Percentiles rank a stretch among this genome's conserved stretches.
These are phyloP conservation scores for Pestalotiopsis sp. DNA, from an alignment of 2,329 filamentous ascomycete genomes.

Conservation along the genomic window DNA sequence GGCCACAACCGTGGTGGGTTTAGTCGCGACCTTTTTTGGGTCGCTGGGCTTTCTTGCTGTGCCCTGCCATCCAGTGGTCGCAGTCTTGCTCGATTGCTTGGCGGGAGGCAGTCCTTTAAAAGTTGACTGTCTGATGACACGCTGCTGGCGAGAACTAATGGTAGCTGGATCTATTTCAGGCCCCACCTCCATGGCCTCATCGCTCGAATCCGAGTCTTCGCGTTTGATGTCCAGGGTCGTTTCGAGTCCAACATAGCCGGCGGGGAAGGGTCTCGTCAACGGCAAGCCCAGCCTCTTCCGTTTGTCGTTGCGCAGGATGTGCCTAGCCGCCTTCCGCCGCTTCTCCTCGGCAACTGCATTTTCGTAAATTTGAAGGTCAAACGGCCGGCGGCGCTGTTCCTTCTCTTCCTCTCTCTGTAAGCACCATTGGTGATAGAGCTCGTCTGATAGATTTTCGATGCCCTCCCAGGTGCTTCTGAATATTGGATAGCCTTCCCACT, in stretches of 20 bases:
- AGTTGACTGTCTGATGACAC: conserved; percentile 14
- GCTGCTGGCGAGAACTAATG: conserved; percentile 17
- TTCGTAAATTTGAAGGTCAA: conserved; percentile 41
- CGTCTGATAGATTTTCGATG: conserved; percentile 39
- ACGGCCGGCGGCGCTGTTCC: conserved; percentile 34
- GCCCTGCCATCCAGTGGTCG: conserved; percentile 34
- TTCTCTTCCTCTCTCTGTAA: conserved; percentile 39
- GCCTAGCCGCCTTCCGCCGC: conserved; percentile 36
- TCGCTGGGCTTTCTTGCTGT: conserved; percentile 34
- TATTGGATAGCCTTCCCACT: conserved; percentile 64
- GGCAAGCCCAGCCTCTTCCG: conserved; percentile 40
- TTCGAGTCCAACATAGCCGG: conserved; percentile 17
- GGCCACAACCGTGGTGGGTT: conserved; percentile 6
- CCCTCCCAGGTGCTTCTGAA: conserved; percentile 62
- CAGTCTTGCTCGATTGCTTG: not conserved
- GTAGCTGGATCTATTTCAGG: conserved; percentile 23
- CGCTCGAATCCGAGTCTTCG: conserved; percentile 19
- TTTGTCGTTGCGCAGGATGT: conserved; percentile 46
- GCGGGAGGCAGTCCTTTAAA: not conserved
- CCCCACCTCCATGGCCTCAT: conserved; percentile 30
- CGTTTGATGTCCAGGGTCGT: conserved; percentile 9
- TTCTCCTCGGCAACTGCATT: conserved; percentile 31
- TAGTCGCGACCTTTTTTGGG: not conserved
- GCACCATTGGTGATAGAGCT: conserved; percentile 46
- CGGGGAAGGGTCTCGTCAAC: conserved; percentile 23